phyloP scores from a whole-genome alignment of 2,329 filamentous ascomycete species.

The Orbilia javanica region DNA sequence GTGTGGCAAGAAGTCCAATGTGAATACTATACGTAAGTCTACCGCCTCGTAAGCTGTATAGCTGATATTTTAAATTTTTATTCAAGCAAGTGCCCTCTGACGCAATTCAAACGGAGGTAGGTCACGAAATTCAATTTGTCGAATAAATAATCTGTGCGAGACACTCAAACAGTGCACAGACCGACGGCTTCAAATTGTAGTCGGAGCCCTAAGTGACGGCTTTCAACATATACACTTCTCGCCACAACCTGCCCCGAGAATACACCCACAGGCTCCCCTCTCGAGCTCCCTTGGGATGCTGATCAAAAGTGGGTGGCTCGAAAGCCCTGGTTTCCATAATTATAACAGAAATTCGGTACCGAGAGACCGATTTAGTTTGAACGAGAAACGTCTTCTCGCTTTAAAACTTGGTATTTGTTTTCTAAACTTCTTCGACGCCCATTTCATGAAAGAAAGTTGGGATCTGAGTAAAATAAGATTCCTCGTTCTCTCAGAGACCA shows the following conservation, averaged over 20 bases:
- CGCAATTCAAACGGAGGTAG: neutral
- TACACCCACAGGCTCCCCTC: neutral
- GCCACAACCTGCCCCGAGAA: neutral
- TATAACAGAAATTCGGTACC: no score
- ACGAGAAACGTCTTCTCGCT: no score
- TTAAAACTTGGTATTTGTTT: no score
- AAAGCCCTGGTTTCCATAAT: no score
- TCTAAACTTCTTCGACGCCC: no score
- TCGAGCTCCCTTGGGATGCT: neutral
- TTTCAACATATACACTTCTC: neutral
- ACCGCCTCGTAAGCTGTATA: no score
- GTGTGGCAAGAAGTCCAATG: conserved; percentile 3
- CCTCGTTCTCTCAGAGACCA: no score
- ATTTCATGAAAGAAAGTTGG: no score
- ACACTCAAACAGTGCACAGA: neutral
- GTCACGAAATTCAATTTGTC: neutral
- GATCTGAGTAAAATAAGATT: no score
- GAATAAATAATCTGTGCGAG: neutral
- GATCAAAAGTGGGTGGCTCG: no score
- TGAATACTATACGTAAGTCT: neutral
- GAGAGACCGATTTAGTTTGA: no score
- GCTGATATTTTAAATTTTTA: no score
- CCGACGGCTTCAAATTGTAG: neutral
- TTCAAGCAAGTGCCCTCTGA: neutral
- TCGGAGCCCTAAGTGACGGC: neutral